These are phyloP conservation scores for Triticum monococcum DNA, from an alignment of 176 grass and related monocot species.

Conservation along the genomic window DNA sequence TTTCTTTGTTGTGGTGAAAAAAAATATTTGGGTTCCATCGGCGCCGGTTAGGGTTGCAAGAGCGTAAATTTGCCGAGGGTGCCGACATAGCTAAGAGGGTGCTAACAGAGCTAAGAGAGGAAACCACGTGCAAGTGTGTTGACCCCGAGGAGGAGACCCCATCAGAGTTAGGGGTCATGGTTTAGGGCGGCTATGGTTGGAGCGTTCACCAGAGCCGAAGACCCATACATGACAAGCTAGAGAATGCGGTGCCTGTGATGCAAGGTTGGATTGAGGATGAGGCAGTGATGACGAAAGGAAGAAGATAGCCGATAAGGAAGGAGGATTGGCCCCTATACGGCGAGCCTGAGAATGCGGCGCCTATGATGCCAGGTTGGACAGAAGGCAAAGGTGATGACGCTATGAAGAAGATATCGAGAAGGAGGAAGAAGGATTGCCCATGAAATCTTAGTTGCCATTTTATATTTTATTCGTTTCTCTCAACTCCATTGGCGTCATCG, in stretches of 20 bases:
- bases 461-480: too few species aligned
- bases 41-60: neutral
- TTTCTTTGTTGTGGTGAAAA: too few species aligned
- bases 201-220: neutral
- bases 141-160: too few species aligned
- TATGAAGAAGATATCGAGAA: neutral
- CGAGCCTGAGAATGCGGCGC: neutral
- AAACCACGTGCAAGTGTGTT: too few species aligned
- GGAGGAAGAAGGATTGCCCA: too few species aligned
- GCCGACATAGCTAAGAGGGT: neutral
- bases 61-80: neutral
- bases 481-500: too few species aligned
- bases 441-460: too few species aligned
- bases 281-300: neutral
- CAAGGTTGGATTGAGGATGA: neutral
- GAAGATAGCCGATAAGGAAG: neutral
- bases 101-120: neutral
- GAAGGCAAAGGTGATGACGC: neutral
- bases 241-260: neutral
- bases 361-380: neutral
- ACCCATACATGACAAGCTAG: neutral
- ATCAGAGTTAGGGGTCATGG: neutral
- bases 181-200: neutral
- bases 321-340: neutral
- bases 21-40: neutral